Conservation (phyloP, 495 filamentous ascomycete genomes). For the Amorphotheca resinae region DNA sequence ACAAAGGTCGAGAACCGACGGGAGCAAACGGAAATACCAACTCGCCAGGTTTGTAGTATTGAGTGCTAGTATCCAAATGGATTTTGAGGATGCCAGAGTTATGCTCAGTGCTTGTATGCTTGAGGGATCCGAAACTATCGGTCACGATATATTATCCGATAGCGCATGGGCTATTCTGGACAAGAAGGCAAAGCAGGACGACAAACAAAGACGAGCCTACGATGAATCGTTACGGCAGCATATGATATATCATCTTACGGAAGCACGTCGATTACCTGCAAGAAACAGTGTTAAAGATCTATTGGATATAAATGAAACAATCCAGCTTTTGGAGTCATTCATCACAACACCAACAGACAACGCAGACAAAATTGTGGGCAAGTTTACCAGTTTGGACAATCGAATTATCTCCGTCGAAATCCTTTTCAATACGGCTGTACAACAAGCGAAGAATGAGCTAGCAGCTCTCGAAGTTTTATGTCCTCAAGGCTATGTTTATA, state of each 20-base stretch:
- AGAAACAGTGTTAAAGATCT: conserved; percentile 5
- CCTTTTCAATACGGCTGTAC: conserved; percentile 11
- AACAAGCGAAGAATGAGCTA: conserved; percentile 16
- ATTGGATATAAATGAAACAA: conserved; percentile 3
- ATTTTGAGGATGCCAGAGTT: conserved; percentile 15
- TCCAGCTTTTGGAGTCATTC: conserved; percentile 6
- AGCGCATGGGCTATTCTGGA: conserved; percentile 5
- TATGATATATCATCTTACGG: conserved; percentile 14
- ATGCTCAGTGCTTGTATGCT: conserved; percentile 13
- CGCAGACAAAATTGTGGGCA: conserved; percentile 6
- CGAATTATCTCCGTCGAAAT: conserved; percentile 13
- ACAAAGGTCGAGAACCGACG: not conserved
- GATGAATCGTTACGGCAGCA: conserved; percentile 8
- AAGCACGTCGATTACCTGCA: conserved; percentile 2
- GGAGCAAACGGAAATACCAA: conserved; percentile 2
- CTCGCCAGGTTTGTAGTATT: conserved; percentile 13
- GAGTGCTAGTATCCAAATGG: conserved; percentile 17
- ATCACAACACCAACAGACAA: conserved; percentile 2
- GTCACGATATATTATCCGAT: conserved; percentile 4
- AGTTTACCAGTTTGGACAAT: conserved; percentile 1
- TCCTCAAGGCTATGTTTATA: conserved; percentile 18
- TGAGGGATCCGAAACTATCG: conserved; percentile 2
- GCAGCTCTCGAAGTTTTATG: conserved; percentile 17
- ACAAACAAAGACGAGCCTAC: conserved; percentile 7
- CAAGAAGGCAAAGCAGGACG: conserved; percentile 9